Evolutionary conservation across 106 monocot genomes (phyloP), one percentile per base, ranked within the genome.

Genomic region (Dioscorea dumetorum): DNA sequence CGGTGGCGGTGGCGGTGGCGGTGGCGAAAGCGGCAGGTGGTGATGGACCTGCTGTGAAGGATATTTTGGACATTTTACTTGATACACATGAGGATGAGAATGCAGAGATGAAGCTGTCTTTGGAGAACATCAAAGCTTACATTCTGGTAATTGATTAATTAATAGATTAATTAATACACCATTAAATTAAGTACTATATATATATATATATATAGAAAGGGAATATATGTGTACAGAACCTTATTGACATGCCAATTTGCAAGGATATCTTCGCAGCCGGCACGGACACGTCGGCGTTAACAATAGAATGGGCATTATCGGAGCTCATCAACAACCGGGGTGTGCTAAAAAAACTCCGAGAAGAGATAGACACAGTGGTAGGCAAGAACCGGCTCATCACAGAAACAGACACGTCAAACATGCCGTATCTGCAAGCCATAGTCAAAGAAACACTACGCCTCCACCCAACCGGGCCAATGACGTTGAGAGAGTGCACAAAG

Each of bases 111-210:
- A 85, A 49, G 48, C 71, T 85, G 5, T 80, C 73, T 7, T 75
- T 79, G 23, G 81, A 88, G 8, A 79, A 90, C 70, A 82, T 90
- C 69, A 90, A 90, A 62, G 74, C 66, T 8, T 78, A 83, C 50
- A 24, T 83, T 57, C 17, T 79, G 63, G 67, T 76, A 76, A 60
- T 5, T 10, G 5, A 41, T 6, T 41, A 41, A 28, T 28, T 28
- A n/a, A n/a, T n/a, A n/a, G n/a, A n/a, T n/a, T n/a, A n/a, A n/a
- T n/a, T n/a, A n/a, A n/a, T n/a, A n/a, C n/a, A n/a, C n/a, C n/a
- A n/a, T n/a, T n/a, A n/a, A n/a, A n/a, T n/a, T n/a, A n/a, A n/a
- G n/a, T n/a, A n/a, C n/a, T n/a, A n/a, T n/a, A n/a, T n/a, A n/a
- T n/a, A n/a, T n/a, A n/a, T 28, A 28, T 1, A 28, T 28, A 28